These are phyloP conservation scores for Kuraishia piskuri DNA, from an alignment of 805 yeast species.

Conservation along the genomic window DNA sequence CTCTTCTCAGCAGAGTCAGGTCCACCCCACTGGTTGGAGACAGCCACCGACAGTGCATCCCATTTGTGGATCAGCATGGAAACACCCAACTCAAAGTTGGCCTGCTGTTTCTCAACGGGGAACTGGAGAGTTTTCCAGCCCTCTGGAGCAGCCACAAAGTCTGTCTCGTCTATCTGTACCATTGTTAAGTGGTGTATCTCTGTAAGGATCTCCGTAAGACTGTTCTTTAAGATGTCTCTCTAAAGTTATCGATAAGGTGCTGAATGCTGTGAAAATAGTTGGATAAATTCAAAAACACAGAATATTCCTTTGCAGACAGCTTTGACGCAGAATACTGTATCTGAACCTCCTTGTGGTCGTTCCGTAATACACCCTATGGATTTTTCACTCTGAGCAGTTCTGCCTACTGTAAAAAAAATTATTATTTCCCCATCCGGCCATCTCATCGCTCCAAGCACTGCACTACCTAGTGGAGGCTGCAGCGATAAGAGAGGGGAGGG, in stretches of 20 bases:
- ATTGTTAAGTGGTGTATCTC: too few species aligned
- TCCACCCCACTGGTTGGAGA: conserved; percentile 94
- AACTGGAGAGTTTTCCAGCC: conserved; percentile 15
- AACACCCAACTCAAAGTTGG: conserved; percentile 85
- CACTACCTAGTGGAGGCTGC: not conserved
- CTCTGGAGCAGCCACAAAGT: conserved; percentile 13
- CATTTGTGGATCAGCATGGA: conserved; percentile 86
- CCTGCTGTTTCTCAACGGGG: conserved; percentile 59
- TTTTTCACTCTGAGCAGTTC: not conserved
- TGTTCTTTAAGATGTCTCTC: too few species aligned
- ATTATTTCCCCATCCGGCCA: not conserved
- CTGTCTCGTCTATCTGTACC: conserved; percentile 5
- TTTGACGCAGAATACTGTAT: too few species aligned
- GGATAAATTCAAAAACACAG: too few species aligned
- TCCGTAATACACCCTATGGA: not conserved
- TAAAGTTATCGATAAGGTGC: too few species aligned
- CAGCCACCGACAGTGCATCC: conserved; percentile 86
- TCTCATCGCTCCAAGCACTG: not conserved
- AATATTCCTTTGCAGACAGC: too few species aligned
- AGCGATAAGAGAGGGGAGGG: not conserved
- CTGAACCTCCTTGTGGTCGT: too few species aligned
- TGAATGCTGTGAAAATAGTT: too few species aligned
- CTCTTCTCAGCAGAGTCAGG: conserved; percentile 83
- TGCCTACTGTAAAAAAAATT: not conserved
- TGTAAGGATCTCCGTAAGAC: too few species aligned